Base-by-base conservation (phyloP, 106 monocot genomes). In the Alisma plantagoaquatica region DNA sequence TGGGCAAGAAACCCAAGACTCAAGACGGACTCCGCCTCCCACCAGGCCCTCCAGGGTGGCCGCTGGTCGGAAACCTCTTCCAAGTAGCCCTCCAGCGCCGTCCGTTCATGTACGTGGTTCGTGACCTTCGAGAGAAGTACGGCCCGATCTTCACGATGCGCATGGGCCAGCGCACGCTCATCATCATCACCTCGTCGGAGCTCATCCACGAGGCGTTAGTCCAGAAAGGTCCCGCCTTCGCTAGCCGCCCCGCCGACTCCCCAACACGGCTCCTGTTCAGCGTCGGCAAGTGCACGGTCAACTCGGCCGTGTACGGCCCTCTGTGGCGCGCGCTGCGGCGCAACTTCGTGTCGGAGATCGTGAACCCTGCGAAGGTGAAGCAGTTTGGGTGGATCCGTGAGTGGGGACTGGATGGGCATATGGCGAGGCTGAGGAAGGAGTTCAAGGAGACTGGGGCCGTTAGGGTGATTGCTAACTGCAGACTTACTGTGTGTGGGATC, bases 121-220 rank as follows among this genome's bases (percentile, higher is more conserved):
- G 85, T 21, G 91, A 91, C 61, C 81, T 91, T 52, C 81, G 84
- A n/a, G 18, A 38, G 31, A 60, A 50, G 32, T 91, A 91, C 75
- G 91, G 91, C 15, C 85, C 85, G 22, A 91, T 91, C 63, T 91
- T 91, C 75, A 77, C 75, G 56, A 71, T 91, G 72, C 64, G 70
- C 28, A 91, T 91, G 91, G 91, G 91, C 23, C 84, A 81, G 60
- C 70, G 84, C 28, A 84, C 81, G 15, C 77, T 91, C 23, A 42
- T 91, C 57, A 56, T 91, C 50, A 46, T 91, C 63, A 70, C 81
- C 51, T 62, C 64, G 27, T 24, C 91, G 16, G 91, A 84, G 10
- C 77, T 91, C 49, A 91, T 91, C 67, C 91, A 91, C 67, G 78
- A 81, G 31, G 91, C 91, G 25, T 72, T 91, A 16, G 65, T 91